Evolutionary conservation across 2,329 filamentous ascomycete species (phyloP), one percentile per base, ranked within the genome.

Genomic region (Teratosphaeria destructans): DNA sequence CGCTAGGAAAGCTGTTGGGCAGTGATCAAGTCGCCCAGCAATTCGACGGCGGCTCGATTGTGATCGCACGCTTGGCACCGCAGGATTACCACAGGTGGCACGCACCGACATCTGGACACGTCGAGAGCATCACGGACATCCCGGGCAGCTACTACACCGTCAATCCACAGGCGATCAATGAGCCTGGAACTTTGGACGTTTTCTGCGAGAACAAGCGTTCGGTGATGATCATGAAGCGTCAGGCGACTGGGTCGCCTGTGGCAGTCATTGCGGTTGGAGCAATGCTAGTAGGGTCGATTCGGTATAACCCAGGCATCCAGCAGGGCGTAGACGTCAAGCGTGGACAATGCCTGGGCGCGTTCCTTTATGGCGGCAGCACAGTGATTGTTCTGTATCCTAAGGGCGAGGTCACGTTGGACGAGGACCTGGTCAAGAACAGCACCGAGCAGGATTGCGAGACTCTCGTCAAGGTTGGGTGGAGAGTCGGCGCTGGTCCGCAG

Each of bases 261-360:
- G 73, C 72, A 0, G 61, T 77, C 29, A 64, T 77, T 16, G 75
- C 75, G 3, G 74, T 77, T 1, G 75, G 75, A 8, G 75, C 75
- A 2, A 77, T 77, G 75, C 66, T 77, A 27, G 75, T 77, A 0
- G 75, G 75, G 2, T 73, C 69, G 26, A 76, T 77, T 61, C 70
- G 70, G 53, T 77, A 76, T 59, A 69, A 73, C n/a, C 56, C 63
- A 14, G 75, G 71, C 29, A 65, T 75, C n/a, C 65, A 67, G 29
- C 55, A 64, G 7, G 75, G 73, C 1, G 64, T 64, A 7, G 62
- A 69, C 5, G 68, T 77, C 26, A 60, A 66, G 55, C 63, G 75
- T 56, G 75, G 75, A 1, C 71, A 77, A 60, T 75, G 75, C 63
- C 60, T 77, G 26, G 75, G 75, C 3, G 67, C 68, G 5, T 77